phyloP scores from a whole-genome alignment of 2,329 filamentous ascomycete species.

The Xylaria sp. region DNA sequence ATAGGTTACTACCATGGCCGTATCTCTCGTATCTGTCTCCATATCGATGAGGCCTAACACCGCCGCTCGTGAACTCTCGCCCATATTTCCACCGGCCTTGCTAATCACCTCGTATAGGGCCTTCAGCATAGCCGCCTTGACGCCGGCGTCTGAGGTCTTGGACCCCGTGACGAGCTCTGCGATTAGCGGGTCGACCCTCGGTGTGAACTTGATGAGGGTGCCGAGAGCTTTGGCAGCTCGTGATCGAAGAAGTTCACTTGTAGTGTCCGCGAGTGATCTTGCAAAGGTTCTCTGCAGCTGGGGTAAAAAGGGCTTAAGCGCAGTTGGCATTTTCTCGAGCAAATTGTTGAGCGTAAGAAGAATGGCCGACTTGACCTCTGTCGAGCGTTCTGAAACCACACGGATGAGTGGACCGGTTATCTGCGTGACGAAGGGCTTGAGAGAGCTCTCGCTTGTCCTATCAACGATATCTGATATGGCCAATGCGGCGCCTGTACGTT shows the following conservation, averaged over 20 bases:
- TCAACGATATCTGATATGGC: constrained; percentile 97
- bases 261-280: constrained; percentile 91
- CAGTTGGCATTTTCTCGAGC: constrained; percentile 94
- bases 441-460: constrained; percentile 84
- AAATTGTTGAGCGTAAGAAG: constrained; percentile 93
- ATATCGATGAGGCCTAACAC: constrained; percentile 90
- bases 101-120: constrained; percentile 95
- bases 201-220: constrained; percentile 94
- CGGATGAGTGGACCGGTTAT: constrained; percentile 97
- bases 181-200: constrained; percentile 93
- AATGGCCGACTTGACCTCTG: constrained; percentile 95
- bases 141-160: constrained; percentile 86
- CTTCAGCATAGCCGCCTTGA: constrained; percentile 96
- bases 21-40: constrained; percentile 79
- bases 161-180: constrained; percentile 93
- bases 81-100: constrained; percentile 95
- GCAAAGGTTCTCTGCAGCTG: constrained; percentile 97
- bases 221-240: constrained; percentile 94
- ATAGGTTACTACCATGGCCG: constrained; percentile 86
- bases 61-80: constrained; percentile 85
- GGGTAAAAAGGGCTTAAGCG: constrained; percentile 95
- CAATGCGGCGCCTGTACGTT: constrained; percentile 89
- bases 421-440: constrained; percentile 96
- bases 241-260: constrained; percentile 86
- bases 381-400: constrained; percentile 95